Base-by-base conservation (phyloP, 306 rosid genomes). In the Prunus salicina region DNA sequence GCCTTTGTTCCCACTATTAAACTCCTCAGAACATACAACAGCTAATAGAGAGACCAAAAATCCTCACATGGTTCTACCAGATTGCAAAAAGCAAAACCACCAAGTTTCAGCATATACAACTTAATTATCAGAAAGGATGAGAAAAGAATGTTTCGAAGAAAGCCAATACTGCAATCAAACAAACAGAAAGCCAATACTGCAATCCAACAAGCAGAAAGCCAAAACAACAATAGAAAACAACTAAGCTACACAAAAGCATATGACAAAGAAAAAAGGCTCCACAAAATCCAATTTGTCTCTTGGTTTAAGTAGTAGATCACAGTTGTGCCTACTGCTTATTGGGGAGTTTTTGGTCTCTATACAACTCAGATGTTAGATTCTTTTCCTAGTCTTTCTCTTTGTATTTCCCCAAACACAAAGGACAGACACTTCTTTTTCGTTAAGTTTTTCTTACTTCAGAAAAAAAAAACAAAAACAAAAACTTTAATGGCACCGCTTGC, bases 261-360 rank as follows among this genome's bases (percentile, higher is more conserved):
- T 16, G 34, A 15, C 38, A 8, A 27, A 28, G 30, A 67, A 43
- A 50, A 50, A 20, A 58, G 62, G 67, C 67, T 0, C 19, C 55
- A 45, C 43, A 60, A 73, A 73, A 73, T 58, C 76, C 77, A 73
- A 24, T 68, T 45, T 46, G 71, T 67, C 71, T 67, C 52, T 46
- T 63, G 19, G 9, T 27, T 28, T 18, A 32, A 30, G 12, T 24
- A 13, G 30, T 32, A 32, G 43, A 64, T 18, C 5, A 30, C 68
- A 64, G 46, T 30, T 32, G 68, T 28, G 50, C 69, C 18, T 34
- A 34, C 27, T 16, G 50, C 41, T 34, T 38, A 64, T 32, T 7
- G 18, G 34, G 49, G 27, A 24, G 2, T 27, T 46, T 27, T 24
- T 16, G 46, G 46, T 49, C 25, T 67, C 14, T 3, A 64, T 8